Evolutionary conservation across 2,329 filamentous ascomycete genomes (phyloP).

Genomic region (Ascochyta lentis): DNA sequence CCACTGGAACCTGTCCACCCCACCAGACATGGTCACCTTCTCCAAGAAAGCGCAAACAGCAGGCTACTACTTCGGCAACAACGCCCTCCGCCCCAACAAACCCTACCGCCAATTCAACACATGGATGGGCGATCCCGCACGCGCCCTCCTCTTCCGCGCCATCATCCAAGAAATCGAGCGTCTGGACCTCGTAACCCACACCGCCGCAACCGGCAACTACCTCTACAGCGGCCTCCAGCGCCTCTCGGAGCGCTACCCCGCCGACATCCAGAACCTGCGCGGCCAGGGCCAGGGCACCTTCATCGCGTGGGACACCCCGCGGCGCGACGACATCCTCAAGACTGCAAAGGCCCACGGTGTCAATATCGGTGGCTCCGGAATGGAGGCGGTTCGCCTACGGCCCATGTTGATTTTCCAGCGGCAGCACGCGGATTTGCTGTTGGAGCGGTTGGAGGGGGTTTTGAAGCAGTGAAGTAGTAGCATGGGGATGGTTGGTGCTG

Average conservation of each 20-base stretch:
- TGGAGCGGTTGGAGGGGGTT: slow-evolving; percentile 80
- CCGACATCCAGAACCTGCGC: slow-evolving; percentile 80
- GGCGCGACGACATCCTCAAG: slow-evolving; percentile 78
- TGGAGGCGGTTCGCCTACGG: slow-evolving; percentile 75
- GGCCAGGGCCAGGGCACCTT: slow-evolving; percentile 91
- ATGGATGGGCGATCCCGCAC: slow-evolving; percentile 92
- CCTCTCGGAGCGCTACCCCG: slow-evolving; percentile 74
- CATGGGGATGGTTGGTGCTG: background rate
- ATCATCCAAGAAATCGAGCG: slow-evolving; percentile 83
- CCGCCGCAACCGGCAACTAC: slow-evolving; percentile 79
- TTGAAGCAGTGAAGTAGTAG: slow-evolving; percentile 52
- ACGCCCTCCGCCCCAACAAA: slow-evolving; percentile 83
- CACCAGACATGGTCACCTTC: slow-evolving; percentile 94
- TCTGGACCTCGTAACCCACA: slow-evolving; percentile 78
- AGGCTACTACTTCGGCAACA: slow-evolving; percentile 88
- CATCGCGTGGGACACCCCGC: slow-evolving; percentile 86
- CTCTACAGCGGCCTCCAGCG: slow-evolving; percentile 73
- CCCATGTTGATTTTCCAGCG: slow-evolving; percentile 95
- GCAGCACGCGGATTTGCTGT: slow-evolving; percentile 84
- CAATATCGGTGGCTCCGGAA: slow-evolving; percentile 86
- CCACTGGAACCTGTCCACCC: slow-evolving; percentile 81
- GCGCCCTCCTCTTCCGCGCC: slow-evolving; percentile 82
- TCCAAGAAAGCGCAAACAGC: slow-evolving; percentile 95
- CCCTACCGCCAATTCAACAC: slow-evolving; percentile 97
- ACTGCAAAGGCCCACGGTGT: slow-evolving; percentile 81